Percentiles rank a stretch among this genome's conserved stretches.
These are phyloP conservation scores for Echeveria elegans DNA, from an alignment of 164 flowering plant genomes.

Conservation along the genomic window DNA sequence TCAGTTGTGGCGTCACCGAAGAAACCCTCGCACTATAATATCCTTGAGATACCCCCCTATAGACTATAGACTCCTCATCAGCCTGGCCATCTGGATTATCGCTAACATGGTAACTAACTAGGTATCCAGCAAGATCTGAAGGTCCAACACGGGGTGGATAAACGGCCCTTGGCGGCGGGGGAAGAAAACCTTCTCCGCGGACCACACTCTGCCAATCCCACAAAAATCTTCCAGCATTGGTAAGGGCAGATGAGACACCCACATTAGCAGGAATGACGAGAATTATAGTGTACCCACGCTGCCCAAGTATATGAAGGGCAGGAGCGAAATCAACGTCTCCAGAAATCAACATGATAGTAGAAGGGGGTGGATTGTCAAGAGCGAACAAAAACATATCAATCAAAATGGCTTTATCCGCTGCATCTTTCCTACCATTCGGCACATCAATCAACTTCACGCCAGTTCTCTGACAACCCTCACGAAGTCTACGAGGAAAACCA, in stretches of 20 bases:
- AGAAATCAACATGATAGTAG: constrained; percentile 81
- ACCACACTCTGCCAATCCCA: constrained; percentile 98
- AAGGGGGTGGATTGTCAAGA: constrained; percentile 88
- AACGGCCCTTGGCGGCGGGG: constrained; percentile 28
- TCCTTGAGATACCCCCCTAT: constrained; percentile 45
- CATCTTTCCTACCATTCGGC: constrained; percentile 95
- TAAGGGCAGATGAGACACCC: constrained; percentile 78
- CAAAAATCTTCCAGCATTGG: constrained; percentile 82
- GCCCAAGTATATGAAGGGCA: constrained; percentile 93
- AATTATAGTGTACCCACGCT: constrained; percentile 84
- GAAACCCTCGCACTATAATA: constrained; percentile 37
- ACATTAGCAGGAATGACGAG: constrained; percentile 79
- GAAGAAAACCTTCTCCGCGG: constrained; percentile 86
- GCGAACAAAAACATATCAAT: constrained; percentile 98
- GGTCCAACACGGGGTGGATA: constrained; percentile 30
- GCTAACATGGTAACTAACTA: constrained; percentile 33
- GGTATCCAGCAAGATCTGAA: constrained; percentile 30
- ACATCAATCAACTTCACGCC: constrained; percentile 89
- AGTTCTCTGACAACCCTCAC: constrained; percentile 96
- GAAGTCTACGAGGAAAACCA: constrained; percentile 74
- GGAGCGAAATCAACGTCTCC: constrained; percentile 98
- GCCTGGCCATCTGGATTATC: constrained; percentile 37
- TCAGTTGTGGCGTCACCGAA: constrained; percentile 37
- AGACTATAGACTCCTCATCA: constrained; percentile 80
- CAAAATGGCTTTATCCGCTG: constrained; percentile 94